Evolutionary conservation across 2,329 filamentous ascomycete genomes (phyloP), one percentile per base, ranked within the genome.

Genomic region (Phaeosphaeriaceae sp.): DNA sequence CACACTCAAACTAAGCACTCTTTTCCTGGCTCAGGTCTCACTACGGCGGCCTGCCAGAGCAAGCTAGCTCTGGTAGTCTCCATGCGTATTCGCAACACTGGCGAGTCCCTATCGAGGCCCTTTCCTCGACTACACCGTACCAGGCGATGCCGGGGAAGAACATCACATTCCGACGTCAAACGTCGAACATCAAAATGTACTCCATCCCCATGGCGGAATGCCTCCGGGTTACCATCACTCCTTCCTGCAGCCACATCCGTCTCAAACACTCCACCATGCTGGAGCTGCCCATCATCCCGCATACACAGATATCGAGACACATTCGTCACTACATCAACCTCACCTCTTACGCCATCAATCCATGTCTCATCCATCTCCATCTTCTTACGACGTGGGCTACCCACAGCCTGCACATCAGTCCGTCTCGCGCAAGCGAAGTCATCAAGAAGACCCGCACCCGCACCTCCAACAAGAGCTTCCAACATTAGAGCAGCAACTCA

Each of bases 31-130:
- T 75, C 77, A 76, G 76, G 77, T 78, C 77, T 78, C 69, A 78
- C 73, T 70, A 72, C 73, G 77, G 79, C 78, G 73, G 77, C 76
- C 78, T 82, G 79, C 79, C 78, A 80, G 80, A 81, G 80, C 79
- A 76, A 78, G 73, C 69, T 78, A 77, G 79, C 80, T 81, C 80
- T 81, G 79, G 81, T 80, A 82, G 80, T 79, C 79, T 81, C 77
- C 76, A 81, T 81, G 79, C 79, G 78, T 77, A 79, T 74, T 80
- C 73, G 80, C 80, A 81, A 82, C 75, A 74, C 80, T 83, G 80
- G 81, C 81, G 79, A 79, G 80, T 75, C 70, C 75, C 72, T 75
- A 79, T 75, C 77, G 80, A 76, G 79, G 79, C 71, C 79, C 77
- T 68, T 77, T 76, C 74, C 80, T 82, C 77, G 78, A 81, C 76